Percentiles rank a stretch among this genome's conserved stretches.
These are phyloP conservation scores for Ehretia macrophylla DNA, from an alignment of 257 asterid genomes.

Conservation along the genomic window DNA sequence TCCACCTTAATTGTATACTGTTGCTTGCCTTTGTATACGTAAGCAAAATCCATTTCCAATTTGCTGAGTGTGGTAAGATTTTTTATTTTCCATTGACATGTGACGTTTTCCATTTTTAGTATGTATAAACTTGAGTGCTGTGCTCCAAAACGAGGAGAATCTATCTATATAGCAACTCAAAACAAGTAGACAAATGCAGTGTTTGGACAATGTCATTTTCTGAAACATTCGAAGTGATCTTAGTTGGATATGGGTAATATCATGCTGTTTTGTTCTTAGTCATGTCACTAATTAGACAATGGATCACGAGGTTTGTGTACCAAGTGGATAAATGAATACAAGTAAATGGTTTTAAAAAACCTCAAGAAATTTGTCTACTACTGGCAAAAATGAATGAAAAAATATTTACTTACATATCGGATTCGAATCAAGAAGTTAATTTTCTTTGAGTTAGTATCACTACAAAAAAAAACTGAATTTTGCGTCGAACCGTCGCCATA, in stretches of 20 bases:
- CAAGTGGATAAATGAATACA: too few relatives aligned
- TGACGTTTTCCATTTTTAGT: background rate
- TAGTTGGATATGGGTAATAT: background rate
- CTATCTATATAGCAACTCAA: background rate
- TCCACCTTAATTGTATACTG: background rate
- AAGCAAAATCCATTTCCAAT: background rate
- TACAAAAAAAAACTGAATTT: too few relatives aligned
- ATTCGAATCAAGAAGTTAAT: too few relatives aligned
- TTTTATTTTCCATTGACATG: background rate
- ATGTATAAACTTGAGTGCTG: too few relatives aligned
- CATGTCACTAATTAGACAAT: background rate
- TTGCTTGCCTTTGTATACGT: background rate
- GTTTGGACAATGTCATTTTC: background rate
- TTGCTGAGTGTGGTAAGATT: background rate
- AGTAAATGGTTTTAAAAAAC: too few relatives aligned
- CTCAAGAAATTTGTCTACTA: too few relatives aligned
- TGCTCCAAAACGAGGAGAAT: background rate
- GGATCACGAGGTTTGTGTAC: too few relatives aligned
- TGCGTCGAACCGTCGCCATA: too few relatives aligned
- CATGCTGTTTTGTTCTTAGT: background rate
- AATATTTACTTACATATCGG: too few relatives aligned
- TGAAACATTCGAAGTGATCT: background rate
- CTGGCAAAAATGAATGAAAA: too few relatives aligned
- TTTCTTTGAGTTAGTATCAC: too few relatives aligned
- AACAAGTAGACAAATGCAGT: background rate